Evolutionary conservation across 129 eudicot genomes (phyloP).

Genomic region (Lactuca saligna): DNA sequence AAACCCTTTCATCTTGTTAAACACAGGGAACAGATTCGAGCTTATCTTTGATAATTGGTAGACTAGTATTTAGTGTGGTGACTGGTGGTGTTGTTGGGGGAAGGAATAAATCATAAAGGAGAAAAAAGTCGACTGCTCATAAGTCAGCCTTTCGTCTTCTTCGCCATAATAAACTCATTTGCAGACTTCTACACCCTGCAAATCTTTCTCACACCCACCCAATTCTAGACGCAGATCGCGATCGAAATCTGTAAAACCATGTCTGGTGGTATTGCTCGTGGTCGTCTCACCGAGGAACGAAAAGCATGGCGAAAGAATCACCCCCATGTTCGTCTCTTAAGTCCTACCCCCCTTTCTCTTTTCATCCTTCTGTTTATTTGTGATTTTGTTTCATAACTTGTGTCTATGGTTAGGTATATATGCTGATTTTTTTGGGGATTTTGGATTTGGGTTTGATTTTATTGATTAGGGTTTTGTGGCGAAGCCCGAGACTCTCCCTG

Average conservation of each 20-base stretch:
- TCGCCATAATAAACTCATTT: constrained; percentile 9
- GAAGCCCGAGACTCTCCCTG: constrained; percentile 65
- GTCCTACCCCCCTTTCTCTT: not conserved
- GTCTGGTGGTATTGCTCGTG: constrained; percentile 93
- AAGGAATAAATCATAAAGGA: constrained; percentile 4
- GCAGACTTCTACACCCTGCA: constrained; percentile 2
- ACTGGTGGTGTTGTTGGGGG: constrained; percentile 7
- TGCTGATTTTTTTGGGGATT: constrained; percentile 2
- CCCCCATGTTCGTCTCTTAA: constrained; percentile 52
- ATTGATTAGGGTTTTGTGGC: constrained; percentile 79
- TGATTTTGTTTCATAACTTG: not conserved
- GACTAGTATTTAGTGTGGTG: not conserved
- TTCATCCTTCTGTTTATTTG: not conserved
- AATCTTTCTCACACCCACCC: not conserved
- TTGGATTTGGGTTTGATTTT: constrained; percentile 5
- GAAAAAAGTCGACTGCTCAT: not conserved
- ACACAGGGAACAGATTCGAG: constrained; percentile 19
- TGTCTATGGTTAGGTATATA: constrained; percentile 4
- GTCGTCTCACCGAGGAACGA: constrained; percentile 85
- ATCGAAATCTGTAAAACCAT: constrained; percentile 31
- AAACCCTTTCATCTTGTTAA: not conserved
- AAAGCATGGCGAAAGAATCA: constrained; percentile 86
- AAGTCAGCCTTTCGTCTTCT: constrained; percentile 23
- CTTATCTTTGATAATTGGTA: constrained; percentile 15
- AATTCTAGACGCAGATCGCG: constrained; percentile 9